Base-by-base conservation (phyloP, 169 alveolate species). In the Plasmodium adleri region DNA sequence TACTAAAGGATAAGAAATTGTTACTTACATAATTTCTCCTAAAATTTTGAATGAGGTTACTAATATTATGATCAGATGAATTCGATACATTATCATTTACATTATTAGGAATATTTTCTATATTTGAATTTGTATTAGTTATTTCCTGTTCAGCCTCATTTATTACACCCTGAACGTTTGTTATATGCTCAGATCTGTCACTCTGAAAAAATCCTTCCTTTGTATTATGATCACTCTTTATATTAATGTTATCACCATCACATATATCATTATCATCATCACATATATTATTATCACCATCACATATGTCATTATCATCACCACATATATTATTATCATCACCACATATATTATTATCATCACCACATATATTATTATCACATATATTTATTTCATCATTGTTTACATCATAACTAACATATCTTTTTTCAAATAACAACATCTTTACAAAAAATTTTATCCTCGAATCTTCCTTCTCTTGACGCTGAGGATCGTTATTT, bases 401-500 rank as follows among this genome's bases (percentile, higher is more conserved):
- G 58, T 56, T 71, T 28, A 32, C 24, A 58, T 83, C 56, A 59
- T 32, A 66, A n/a, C 47, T n/a, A 15, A 74, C 3, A 28, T 70
- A 49, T 1, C 86, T 26, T 20, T 83, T 83, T 60, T 83, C 91
- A 63, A 83, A 83, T 17, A 58, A 32, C 85, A 83, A 68, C 73
- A 70, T 43, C 24, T 83, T 83, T 20, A 83, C 49, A 17, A 68
- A 83, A 83, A 83, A 83, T 45, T 71, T 68, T 24, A 83, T 43
- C 52, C 70, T 83, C 4, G 91, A 67, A 50, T 83, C 64, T 70
- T 67, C 86, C 20, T 54, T 67, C 47, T 71, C 83, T 62, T 70
- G 86, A 47, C 85, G 91, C 26, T 83, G 86, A n/a, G 83, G 86
- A 22, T 83, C 91, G 43, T 71, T 83, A 47, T 70, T 56, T 50